Conservation (phyloP, 1,139 yeast genomes). For the Waltiozyma solani region DNA sequence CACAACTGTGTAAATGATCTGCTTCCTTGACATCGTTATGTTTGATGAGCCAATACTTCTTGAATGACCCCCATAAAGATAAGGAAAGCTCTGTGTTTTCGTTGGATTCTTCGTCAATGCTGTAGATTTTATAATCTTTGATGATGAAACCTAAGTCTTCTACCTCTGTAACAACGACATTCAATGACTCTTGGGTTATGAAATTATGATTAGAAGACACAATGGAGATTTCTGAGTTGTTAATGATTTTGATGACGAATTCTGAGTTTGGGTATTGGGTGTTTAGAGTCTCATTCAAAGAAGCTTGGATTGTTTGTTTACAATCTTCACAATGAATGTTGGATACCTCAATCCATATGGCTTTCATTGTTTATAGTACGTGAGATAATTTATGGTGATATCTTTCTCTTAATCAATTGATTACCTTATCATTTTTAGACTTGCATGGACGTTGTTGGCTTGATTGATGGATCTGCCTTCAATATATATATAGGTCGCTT, state of each 20-base stretch:
- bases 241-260: neutral
- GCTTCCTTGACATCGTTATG: neutral
- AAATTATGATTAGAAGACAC: neutral
- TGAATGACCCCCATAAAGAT: neutral
- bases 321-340: conserved; percentile 7
- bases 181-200: no score
- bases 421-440: no score
- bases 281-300: neutral
- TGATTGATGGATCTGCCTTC: no score
- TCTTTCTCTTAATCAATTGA: no score
- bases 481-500: no score
- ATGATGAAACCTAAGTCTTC: conserved; percentile 3
- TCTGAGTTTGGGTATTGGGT: neutral
- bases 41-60: neutral
- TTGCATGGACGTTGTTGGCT: no score
- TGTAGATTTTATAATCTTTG: conserved; percentile 2
- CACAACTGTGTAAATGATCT: conserved; percentile 27
- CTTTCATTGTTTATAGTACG: conserved; percentile 3
- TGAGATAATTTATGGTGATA: no score
- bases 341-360: conserved; percentile 1
- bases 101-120: conserved; percentile 1
- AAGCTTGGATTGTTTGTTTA: conserved; percentile 1
- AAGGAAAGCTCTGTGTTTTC: neutral
- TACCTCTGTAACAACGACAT: neutral
- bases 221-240: neutral